Evolutionary conservation across 2,329 filamentous ascomycete species (phyloP).

Genomic region (Rhytidhysteron rufulum): DNA sequence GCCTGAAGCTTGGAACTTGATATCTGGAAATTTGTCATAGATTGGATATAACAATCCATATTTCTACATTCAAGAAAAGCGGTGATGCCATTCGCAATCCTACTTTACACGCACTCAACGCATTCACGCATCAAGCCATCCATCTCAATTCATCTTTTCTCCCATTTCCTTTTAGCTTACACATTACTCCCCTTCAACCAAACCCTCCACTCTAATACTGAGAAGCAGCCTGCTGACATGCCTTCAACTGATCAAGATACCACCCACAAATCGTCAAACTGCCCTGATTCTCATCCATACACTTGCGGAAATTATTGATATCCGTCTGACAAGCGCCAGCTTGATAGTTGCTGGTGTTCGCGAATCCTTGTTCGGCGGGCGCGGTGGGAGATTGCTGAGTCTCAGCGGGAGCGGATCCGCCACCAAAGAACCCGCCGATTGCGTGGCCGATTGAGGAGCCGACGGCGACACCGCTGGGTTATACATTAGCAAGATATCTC

Average conservation of each 20-base stretch:
- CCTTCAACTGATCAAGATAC: slow-evolving; percentile 90
- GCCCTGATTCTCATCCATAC: slow-evolving; percentile 92
- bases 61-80: too few relatives aligned
- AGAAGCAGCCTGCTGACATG: slow-evolving; percentile 45
- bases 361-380: slow-evolving; percentile 35
- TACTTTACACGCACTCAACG: not conserved
- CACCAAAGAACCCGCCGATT: slow-evolving; percentile 82
- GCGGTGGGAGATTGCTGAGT: slow-evolving; percentile 19
- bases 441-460: slow-evolving; percentile 94
- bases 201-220: slow-evolving; percentile 40
- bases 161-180: not conserved
- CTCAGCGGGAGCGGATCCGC: slow-evolving; percentile 60
- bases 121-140: not conserved
- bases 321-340: slow-evolving; percentile 64
- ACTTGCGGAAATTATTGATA: slow-evolving; percentile 83
- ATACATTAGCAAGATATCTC: too few relatives aligned
- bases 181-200: not conserved
- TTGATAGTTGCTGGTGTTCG: slow-evolving; percentile 43
- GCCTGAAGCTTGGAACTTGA: too few relatives aligned
- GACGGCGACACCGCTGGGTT: slow-evolving; percentile 82
- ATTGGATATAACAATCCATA: too few relatives aligned
- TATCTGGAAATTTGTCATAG: too few relatives aligned
- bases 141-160: not conserved
- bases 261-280: slow-evolving; percentile 95
- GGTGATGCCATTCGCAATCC: not conserved